Percentiles rank a stretch among this genome's conserved stretches.
phyloP scores from a whole-genome alignment of 768 basidiomycete genomes.

The Fibroporia radiculosa region DNA sequence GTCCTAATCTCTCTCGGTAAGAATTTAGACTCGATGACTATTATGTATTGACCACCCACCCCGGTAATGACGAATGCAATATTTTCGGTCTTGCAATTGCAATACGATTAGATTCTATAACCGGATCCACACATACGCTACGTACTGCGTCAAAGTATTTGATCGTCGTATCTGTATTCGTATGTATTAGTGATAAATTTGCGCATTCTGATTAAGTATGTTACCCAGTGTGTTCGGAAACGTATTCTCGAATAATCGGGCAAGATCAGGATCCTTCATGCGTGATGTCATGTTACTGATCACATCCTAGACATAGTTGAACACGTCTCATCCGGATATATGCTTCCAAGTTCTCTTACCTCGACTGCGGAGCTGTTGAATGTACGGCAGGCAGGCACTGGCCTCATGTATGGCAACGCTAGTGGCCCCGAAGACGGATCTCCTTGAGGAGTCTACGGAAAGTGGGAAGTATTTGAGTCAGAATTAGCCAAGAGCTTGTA shows the following conservation, averaged over 20 bases:
- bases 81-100: constrained; percentile 57
- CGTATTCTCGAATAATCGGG: constrained; percentile 73
- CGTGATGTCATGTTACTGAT: constrained; percentile 65
- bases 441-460: constrained; percentile 47
- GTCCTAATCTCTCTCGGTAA: constrained; percentile 42
- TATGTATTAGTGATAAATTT: background rate
- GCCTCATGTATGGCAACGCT: constrained; percentile 66
- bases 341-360: constrained; percentile 26
- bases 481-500: background rate
- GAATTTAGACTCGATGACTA: background rate
- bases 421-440: constrained; percentile 52
- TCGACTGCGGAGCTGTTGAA: constrained; percentile 73
- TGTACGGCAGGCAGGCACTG: constrained; percentile 59
- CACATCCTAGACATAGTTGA: constrained; percentile 41
- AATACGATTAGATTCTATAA: background rate
- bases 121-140: background rate
- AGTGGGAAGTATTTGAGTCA: background rate
- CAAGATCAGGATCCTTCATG: constrained; percentile 71
- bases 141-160: constrained; percentile 61
- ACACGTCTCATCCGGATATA: background rate
- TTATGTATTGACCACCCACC: constrained; percentile 28
- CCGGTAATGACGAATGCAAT: constrained; percentile 78
- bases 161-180: constrained; percentile 60
- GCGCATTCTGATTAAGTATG: constrained; percentile 7
- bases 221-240: constrained; percentile 76